Percentiles rank a stretch among this genome's conserved stretches.
Conservation (phyloP, 1,139 yeast species). For the Magnusiomyces suaveolens region DNA sequence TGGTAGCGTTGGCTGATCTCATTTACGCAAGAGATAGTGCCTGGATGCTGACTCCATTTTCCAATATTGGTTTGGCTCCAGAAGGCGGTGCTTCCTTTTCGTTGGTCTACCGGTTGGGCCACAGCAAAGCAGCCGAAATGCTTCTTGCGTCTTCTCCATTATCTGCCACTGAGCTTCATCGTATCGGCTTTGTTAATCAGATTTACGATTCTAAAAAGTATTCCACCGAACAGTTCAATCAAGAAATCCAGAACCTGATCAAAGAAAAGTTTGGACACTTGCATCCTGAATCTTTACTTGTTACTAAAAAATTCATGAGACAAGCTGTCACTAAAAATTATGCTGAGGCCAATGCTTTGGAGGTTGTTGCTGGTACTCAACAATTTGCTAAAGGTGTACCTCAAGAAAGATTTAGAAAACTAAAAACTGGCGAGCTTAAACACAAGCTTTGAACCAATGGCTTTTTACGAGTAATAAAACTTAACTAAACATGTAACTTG, state of each 20-base stretch:
- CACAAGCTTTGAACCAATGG: conserved; percentile 44
- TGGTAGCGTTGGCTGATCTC: conserved; percentile 67
- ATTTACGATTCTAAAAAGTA: conserved; percentile 39
- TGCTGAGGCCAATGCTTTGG: conserved; percentile 49
- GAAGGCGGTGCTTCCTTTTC: conserved; percentile 75
- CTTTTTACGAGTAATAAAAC: not conserved
- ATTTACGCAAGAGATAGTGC: conserved; percentile 60
- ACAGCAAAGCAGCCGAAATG: conserved; percentile 67
- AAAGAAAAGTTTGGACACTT: conserved; percentile 34
- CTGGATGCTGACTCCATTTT: conserved; percentile 64
- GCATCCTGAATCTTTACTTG: conserved; percentile 49
- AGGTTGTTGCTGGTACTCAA: conserved; percentile 56
- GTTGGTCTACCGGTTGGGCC: conserved; percentile 60
- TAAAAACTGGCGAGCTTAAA: conserved; percentile 47
- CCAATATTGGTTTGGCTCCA: conserved; percentile 72
- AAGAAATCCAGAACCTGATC: conserved; percentile 40
- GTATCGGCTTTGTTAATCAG: conserved; percentile 56
- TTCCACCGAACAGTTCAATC: conserved; percentile 53
- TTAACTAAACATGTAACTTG: not conserved
- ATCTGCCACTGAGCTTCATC: conserved; percentile 46
- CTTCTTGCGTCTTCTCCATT: conserved; percentile 62
- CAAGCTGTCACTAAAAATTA: conserved; percentile 35
- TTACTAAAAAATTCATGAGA: conserved; percentile 48
- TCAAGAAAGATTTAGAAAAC: conserved; percentile 52
- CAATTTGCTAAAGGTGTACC: conserved; percentile 71